phyloP scores from a whole-genome alignment of 163 green algal species.

The Chloromonas sp. region DNA sequence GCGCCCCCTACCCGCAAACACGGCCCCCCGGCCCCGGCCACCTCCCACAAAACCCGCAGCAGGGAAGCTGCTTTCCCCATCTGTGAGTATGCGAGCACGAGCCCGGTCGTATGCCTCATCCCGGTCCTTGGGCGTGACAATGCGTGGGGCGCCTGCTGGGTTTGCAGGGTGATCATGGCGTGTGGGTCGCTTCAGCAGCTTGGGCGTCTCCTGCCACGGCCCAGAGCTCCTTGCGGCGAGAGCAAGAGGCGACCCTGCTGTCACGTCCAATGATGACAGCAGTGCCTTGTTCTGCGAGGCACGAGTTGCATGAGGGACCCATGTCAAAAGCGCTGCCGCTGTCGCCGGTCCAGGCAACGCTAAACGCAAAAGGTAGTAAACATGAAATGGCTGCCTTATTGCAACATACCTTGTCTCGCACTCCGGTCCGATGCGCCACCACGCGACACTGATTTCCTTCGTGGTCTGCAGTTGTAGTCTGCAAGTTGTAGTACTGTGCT shows the following conservation, averaged over 20 bases:
- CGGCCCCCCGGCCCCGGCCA: background rate
- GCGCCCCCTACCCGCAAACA: background rate
- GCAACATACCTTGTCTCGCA: background rate
- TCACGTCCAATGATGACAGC: background rate
- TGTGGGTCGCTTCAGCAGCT: background rate
- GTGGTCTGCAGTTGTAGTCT: background rate
- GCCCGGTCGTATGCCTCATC: background rate
- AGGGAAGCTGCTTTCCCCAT: background rate
- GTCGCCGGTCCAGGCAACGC: too few species aligned
- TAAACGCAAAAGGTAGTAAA: background rate
- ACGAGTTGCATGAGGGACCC: too few species aligned
- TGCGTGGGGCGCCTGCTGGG: background rate
- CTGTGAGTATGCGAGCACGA: background rate
- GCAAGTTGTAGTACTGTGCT: background rate
- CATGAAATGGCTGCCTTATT: background rate
- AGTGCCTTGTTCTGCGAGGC: background rate
- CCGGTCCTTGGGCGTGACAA: background rate
- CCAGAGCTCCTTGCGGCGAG: background rate
- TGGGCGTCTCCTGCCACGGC: background rate
- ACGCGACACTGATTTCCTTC: background rate
- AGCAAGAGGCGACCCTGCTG: background rate
- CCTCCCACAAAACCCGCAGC: background rate
- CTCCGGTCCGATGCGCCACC: background rate
- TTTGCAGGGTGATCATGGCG: background rate
- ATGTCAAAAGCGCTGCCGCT: too few species aligned